Evolutionary conservation across 2,329 filamentous ascomycete genomes (phyloP), one percentile per base, ranked within the genome.

Genomic region (Aureobasidium musti): DNA sequence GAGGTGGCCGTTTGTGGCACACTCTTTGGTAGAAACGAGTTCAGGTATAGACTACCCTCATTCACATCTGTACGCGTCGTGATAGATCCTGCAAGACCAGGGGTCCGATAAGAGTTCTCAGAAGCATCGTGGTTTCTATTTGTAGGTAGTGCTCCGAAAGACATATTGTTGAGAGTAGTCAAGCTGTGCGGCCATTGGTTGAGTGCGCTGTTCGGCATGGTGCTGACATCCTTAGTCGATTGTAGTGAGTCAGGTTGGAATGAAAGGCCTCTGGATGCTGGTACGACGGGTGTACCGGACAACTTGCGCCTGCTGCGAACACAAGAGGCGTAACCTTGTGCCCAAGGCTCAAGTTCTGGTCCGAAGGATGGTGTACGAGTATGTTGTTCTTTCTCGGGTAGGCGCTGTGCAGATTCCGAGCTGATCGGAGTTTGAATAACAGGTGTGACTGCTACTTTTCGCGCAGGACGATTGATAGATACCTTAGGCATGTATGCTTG

Each of bases 401-500:
- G 23, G 21, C 7, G 59, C 13, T 26, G 28, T 37, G n/a, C 23
- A 28, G 30, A 35, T 8, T 50, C 43, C 23, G 59, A 63, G 8
- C 19, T 30, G 23, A 28, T 41, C 8, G 19, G 45, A 10, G 33
- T 28, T 10, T 30, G 23, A 7, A 10, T 23, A 21, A 19, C 23
- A 50, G 45, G 23, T 11, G 33, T 14, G 4, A 23, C 21, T 39
- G 33, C 45, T 17, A 23, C 28, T 28, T 63, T 52, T 30, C 45
- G 59, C 33, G 19, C 45, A 52, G 45, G 14, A 19, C 43, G 59
- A 5, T 52, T 30, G n/a, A 54, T 14, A 45, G 61, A 28, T 2
- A 64, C 28, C 11, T 64, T 64, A 19, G 61, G 73, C 45, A 76
- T 66, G 19, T 68, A 68, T 23, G 71, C 70, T 35, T 74, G 71